Conservation (phyloP, 2,329 filamentous ascomycete genomes). For the Colletotrichum brevisporum region DNA sequence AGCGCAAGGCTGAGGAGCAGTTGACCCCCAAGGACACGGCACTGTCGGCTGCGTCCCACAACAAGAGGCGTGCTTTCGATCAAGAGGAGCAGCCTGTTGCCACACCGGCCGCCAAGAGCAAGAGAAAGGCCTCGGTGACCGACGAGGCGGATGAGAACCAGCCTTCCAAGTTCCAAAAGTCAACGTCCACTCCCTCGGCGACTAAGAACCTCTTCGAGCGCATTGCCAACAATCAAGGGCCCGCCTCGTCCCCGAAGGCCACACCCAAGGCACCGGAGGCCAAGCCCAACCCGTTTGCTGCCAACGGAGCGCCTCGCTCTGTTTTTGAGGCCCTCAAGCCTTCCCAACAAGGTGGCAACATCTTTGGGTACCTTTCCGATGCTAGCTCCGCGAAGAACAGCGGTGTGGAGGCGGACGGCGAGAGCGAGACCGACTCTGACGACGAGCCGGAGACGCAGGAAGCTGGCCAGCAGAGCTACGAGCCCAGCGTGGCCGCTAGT, state of each 20-base stretch:
- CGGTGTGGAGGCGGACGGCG: slow-evolving; percentile 62
- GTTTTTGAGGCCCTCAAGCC: slow-evolving; percentile 58
- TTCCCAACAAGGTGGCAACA: slow-evolving; percentile 57
- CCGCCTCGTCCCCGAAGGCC: slow-evolving; percentile 49
- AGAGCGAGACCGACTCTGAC: slow-evolving; percentile 62
- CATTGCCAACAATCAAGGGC: slow-evolving; percentile 65
- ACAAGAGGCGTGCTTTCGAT: slow-evolving; percentile 65
- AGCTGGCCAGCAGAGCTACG: slow-evolving; percentile 59
- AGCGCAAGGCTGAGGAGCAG: slow-evolving; percentile 72
- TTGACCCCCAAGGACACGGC: slow-evolving; percentile 54
- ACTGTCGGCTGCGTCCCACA: slow-evolving; percentile 52
- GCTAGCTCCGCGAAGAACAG: slow-evolving; percentile 69
- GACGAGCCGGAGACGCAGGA: slow-evolving; percentile 58
- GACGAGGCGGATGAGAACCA: slow-evolving; percentile 62
- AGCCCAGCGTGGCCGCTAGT: slow-evolving; percentile 59
- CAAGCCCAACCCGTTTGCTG: slow-evolving; percentile 52
- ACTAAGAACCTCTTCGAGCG: slow-evolving; percentile 71
- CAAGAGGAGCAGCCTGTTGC: slow-evolving; percentile 52
- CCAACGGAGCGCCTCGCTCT: slow-evolving; percentile 57
- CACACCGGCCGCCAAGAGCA: slow-evolving; percentile 61
- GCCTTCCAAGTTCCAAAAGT: slow-evolving; percentile 65
- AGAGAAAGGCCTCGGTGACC: slow-evolving; percentile 64
- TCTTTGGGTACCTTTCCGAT: slow-evolving; percentile 73
- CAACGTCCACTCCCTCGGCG: slow-evolving; percentile 60
- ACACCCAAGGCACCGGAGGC: slow-evolving; percentile 46